Evolutionary conservation across 2,329 filamentous ascomycete genomes (phyloP), one percentile per base, ranked within the genome.

Genomic region (Cladophialophora immunda): DNA sequence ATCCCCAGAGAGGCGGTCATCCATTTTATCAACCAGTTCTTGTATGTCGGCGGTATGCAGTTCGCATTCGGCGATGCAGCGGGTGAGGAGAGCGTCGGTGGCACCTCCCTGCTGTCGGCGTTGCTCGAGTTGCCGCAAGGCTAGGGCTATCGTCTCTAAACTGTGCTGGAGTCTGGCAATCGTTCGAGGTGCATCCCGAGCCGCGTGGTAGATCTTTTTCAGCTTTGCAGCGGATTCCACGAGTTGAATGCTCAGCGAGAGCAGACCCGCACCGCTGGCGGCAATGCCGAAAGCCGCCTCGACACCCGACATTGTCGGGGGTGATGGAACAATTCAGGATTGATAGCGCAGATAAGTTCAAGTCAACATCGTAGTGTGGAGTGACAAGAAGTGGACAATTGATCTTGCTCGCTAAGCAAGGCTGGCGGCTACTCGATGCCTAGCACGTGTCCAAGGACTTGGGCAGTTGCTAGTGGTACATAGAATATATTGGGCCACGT

Each of bases 191-290:
- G 57, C 57, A 25, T 59, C 29, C 19, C 27, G 38, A 19, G 57
- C 57, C 27, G 57, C 41, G 17, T 32, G 57, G 38, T 59, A 50
- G 17, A 59, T 47, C 17, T 27, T 9, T 59, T 59, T 50, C 38
- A 59, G 57, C 41, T 50, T 59, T 50, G 41, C 45, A 19, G 57
- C 41, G 41, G 41, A 19, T 30, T 59, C 57, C 17, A 50, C 7
- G 25, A 59, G 57, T 25, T 59, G 57, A 50, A 59, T 50, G 27
- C 38, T 30, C 25, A 50, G 27, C n/a, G 57, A 59, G n/a, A 59
- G 7, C n/a, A 59, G 29, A 17, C 57, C 57, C 7, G 57, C 57
- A 50, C 57, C 57, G 17, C 57, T 45, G 22, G 57, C 57, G 13
- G 38, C 41, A 32, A 59, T 22, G 38, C 57, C 57, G 30, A 59